Conservation (phyloP, 441 rosid species). For the Pelargonium fulgidum region DNA sequence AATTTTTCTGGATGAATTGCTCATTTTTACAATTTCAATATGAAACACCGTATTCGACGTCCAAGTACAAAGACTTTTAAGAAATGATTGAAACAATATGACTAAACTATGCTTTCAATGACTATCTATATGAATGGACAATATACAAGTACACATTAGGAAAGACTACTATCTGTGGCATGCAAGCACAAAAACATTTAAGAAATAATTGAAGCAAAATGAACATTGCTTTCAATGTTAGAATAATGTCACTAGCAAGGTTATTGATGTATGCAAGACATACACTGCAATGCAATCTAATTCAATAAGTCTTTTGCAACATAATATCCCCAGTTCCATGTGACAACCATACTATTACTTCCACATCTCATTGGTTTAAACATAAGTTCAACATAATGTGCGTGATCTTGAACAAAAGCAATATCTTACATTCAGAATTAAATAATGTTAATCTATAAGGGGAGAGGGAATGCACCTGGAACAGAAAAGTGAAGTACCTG, state of each 20-base stretch:
- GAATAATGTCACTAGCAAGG: background rate
- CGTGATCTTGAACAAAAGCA: background rate
- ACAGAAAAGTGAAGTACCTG: conserved; percentile 46
- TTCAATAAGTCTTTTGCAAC: background rate
- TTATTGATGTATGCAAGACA: background rate
- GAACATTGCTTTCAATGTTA: too few relatives aligned
- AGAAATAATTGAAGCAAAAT: too few relatives aligned
- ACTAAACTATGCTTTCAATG: background rate
- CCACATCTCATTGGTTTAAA: background rate
- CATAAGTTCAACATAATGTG: background rate
- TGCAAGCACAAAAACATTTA: too few relatives aligned
- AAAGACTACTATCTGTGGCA: too few relatives aligned
- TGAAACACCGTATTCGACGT: background rate
- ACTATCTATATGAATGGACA: background rate
- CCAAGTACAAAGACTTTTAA: background rate
- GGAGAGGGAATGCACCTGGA: background rate
- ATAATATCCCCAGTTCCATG: background rate
- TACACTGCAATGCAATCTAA: background rate
- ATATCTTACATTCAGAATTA: background rate
- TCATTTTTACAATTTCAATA: background rate
- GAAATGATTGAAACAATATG: conserved; percentile 1
- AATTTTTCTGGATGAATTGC: background rate
- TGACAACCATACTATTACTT: background rate
- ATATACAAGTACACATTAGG: background rate
- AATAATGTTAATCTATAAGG: background rate